Base-by-base conservation (phyloP, 2,329 filamentous ascomycete species). In the Botrytis paeoniae region DNA sequence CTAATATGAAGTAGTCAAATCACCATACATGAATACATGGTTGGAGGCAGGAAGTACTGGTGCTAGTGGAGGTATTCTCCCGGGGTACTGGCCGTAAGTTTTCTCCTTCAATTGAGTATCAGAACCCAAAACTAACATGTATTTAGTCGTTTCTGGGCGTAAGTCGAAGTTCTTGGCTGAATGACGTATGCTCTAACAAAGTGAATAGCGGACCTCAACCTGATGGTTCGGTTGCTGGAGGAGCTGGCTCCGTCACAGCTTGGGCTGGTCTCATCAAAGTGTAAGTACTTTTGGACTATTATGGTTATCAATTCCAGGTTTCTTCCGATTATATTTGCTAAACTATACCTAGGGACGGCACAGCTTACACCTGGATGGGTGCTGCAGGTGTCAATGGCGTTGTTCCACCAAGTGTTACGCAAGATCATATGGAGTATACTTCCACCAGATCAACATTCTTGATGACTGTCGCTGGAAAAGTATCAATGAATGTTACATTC, bases 1-100 rank as follows among this genome's bases (percentile, higher is more conserved):
- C 71, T 72, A 35, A 72, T 3, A 20, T 43, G 25, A 22, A 41
- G 5, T 29, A 79, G 78, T 95, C 57, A 89, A 88, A 75, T 91
- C 89, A 22, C 93, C 93, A 0, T 95, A 95, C 77, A 83, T 95
- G 63, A 93, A 88, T 79, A 88, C 89, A n/a, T 94, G 92, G 92
- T 84, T 92, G 41, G 83, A 88, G 74, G 89, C 86, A 16, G 90
- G 89, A 2, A 88, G 84, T 51, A 85, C 89, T 80, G 88, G 86
- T 41, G 87, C 87, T 7, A 88, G 90, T 78, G 89, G 89, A 59
- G 91, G 91, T 1, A 87, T 91, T 74, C 85, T 94, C 41, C 87
- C 92, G 0, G 91, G 91, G 7, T 82, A 71, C 59, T 79, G 78
- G 78, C 77, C 78, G 77, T 78, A 70, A 70, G 75, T 68, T 65